Evolutionary conservation across 768 basidiomycete species (phyloP), one percentile per base, ranked within the genome.

Genomic region (Leccinum aurantiacum): DNA sequence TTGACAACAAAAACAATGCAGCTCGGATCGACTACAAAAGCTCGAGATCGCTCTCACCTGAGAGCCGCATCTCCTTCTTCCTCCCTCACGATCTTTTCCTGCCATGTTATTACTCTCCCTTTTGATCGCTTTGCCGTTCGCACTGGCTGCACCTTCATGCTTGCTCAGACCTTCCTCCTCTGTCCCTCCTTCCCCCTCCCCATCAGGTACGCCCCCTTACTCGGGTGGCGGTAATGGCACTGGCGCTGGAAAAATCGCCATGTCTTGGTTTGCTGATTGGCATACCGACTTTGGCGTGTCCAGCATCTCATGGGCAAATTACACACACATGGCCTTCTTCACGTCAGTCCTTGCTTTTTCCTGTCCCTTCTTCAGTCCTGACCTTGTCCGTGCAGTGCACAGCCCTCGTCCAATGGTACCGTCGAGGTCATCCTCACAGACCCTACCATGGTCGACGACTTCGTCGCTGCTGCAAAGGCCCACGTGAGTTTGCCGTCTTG

Each of bases 181-280:
- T 7, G 11, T 58, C 22, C 35, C 59, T 2, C 27, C 60, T 0
- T 33, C 61, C 3, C 13, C 14, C 41, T 14, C 62, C 1, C 47
- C 58, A 4, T 33, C 67, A 7, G 41, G 41, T 41, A 38, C 62
- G 1, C 61, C 13, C 54, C 19, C 64, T 17, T 37, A 64, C 11
- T 15, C 71, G 1, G 63, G 63, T 3, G 65, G 60, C 48, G 38
- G 64, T 37, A 69, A 67, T 65, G 64, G 69, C 64, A 65, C 27
- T 60, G 68, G 71, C 64, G 63, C 27, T 60, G 68, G 71, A 6
- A 62, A 50, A 53, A 76, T 87, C 15, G 77, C 85, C n/a, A 76
- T 82, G 51, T 78, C 85, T 15, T 91, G 89, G 89, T 90, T 79
- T 65, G 84, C 88, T 29, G 84, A 85, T 49, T 92, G 85, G 85